Base-by-base conservation (phyloP, 768 basidiomycete genomes). In the Lentinus tigrinus region DNA sequence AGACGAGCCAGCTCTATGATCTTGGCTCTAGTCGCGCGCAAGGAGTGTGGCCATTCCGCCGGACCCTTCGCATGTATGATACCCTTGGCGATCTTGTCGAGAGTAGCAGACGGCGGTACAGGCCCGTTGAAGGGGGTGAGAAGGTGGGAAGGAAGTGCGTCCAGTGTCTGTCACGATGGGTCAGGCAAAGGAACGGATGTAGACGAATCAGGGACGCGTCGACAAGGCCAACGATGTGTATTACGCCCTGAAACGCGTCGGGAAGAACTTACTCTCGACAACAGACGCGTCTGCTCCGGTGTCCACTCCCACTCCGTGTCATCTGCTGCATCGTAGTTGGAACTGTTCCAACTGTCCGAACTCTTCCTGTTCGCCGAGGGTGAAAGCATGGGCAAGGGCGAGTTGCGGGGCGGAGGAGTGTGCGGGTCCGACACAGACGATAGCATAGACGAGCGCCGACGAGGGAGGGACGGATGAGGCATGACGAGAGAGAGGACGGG, bases 261-360 rank as follows among this genome's bases (percentile, higher is more conserved):
- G 48, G 14, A 66, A 61, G 64, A 24, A 74, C 82, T 40, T 63
- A 91, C 90, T 71, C 89, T 78, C 57, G 82, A 75, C 44, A 92
- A 80, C 14, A 93, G 73, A 58, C 83, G 75, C 56, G 85, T 74
- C 61, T 92, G 87, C 51, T 93, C 91, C 43, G 81, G 79, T 67
- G 81, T 87, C 91, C 90, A 93, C 52, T 89, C 87, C 4, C 75
- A 82, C 54, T 85, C 83, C 27, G 81, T 74, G 42, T 88, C 88
- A 61, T 85, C 84, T 8, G 78, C 78, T n/a, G 78, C 76, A 60
- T 82, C 82, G 64, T 78, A 77, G 60, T 84, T 91, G 21, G 91
- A 92, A 66, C 88, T 89, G 71, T 87, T 89, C 90, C 90, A 91
- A 70, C 89, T 91, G 71, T 91, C 88, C 1, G 86, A 85, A 71